A percentile compares a stretch with the other conserved stretches of the same genome.
phyloP scores from a whole-genome alignment of 768 basidiomycete genomes.

The Termitomyces titanicus region DNA sequence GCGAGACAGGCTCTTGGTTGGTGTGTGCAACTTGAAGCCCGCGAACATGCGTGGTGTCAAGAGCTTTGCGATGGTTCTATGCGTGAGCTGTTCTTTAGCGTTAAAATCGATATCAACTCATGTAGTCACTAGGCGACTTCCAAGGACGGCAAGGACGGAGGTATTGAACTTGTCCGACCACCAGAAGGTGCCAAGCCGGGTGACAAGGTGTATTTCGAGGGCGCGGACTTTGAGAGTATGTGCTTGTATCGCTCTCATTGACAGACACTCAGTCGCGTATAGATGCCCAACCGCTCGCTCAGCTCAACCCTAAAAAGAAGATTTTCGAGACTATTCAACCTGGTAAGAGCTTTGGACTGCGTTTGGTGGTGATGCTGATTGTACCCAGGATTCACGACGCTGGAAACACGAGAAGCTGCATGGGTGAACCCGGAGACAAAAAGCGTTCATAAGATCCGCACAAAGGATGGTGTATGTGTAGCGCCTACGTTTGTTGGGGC shows the following conservation, averaged over 20 bases:
- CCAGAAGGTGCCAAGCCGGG: constrained; percentile 85
- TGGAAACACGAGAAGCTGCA: constrained; percentile 84
- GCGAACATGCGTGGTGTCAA: constrained; percentile 97
- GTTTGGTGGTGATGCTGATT: background rate
- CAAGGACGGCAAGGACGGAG: constrained; percentile 85
- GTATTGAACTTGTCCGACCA: constrained; percentile 89
- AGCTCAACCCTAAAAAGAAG: constrained; percentile 98
- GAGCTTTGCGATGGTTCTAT: constrained; percentile 97
- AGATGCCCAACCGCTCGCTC: constrained; percentile 69
- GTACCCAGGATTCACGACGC: constrained; percentile 74
- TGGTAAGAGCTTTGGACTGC: constrained; percentile 36
- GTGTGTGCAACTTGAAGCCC: constrained; percentile 93
- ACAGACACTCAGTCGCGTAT: constrained; percentile 1
- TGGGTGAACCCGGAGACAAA: constrained; percentile 88
- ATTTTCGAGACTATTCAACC: constrained; percentile 97
- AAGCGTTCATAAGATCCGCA: constrained; percentile 79
- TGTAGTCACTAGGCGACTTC: constrained; percentile 67
- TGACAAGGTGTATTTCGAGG: constrained; percentile 94
- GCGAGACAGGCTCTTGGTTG: constrained; percentile 77
- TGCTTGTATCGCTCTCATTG: background rate
- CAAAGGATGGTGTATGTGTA: constrained; percentile 77
- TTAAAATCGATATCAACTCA: background rate
- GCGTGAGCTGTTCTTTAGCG: constrained; percentile 46
- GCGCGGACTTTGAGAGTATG: constrained; percentile 78
- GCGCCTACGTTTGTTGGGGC: constrained; percentile 85